Base-by-base conservation (phyloP, 345 rosid species). In the Bruguiera gymnorhiza region DNA sequence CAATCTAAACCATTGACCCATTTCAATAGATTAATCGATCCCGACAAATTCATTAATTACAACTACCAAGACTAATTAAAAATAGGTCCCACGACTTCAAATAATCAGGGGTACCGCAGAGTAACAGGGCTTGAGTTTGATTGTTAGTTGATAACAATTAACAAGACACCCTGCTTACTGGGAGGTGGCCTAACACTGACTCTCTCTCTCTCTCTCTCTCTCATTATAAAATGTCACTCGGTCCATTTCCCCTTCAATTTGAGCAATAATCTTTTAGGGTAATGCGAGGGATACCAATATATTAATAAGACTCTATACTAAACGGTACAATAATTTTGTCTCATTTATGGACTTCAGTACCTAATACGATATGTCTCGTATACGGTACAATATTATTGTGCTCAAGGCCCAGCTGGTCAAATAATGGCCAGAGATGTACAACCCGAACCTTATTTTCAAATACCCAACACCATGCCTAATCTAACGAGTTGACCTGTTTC, bases 401-500 rank as follows among this genome's bases (percentile, higher is more conserved):
- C 4, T 43, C 15, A 39, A 2, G 50, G 15, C 18, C 50, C 19
- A 43, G 50, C 50, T 0, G 50, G 50, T 43, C 27, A 56, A 15
- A 54, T 2, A 54, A 54, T 10, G 58, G 27, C 24, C 3, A n/a
- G 57, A 55, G 59, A 55, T 21, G 59, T 56, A 56, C 60, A 10
- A 24, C 26, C 26, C 30, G 24, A 56, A 24, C 20, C 3, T 66
- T 56, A 52, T 36, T 57, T 58, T 39, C 23, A 75, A 63, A 67
- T 68, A 15, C 20, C 56, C 48, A 73, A 73, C 67, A 74, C 67
- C 69, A 69, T 78, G 75, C 63, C 78, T 60, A 82, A 84, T 62
- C 79, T 75, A 80, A 74, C 74, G 48, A 76, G 79, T 82, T 82
- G 88, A 85, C 86, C 70, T 15, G 70, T 56, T 72, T 81, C 74